A percentile compares a stretch with the other conserved stretches of the same genome.
Conservation (phyloP, 129 eudicot genomes). For the Flaveria brownii region DNA sequence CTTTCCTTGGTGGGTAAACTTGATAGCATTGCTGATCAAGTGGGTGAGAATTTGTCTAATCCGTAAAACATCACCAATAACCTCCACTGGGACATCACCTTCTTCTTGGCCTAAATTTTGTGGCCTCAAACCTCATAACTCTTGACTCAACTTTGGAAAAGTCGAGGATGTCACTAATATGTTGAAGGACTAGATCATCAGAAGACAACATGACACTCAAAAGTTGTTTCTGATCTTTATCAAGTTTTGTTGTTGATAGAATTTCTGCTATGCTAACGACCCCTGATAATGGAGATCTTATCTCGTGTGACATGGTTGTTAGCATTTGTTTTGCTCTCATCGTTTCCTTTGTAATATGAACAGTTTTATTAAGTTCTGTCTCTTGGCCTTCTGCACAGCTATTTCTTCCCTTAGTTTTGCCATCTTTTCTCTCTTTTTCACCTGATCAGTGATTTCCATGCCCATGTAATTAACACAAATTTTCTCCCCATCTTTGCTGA, state of each 20-base stretch:
- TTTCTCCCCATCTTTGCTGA: constrained; percentile 81
- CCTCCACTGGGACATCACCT: constrained; percentile 90
- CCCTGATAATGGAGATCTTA: constrained; percentile 88
- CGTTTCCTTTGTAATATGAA: constrained; percentile 98
- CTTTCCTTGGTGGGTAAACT: constrained; percentile 92
- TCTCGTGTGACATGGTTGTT: constrained; percentile 98
- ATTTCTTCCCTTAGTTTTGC: constrained; percentile 89
- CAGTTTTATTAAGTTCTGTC: constrained; percentile 93
- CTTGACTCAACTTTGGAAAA: constrained; percentile 98
- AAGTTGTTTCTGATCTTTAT: constrained; percentile 73
- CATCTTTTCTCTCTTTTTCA: constrained; percentile 80
- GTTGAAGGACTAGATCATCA: constrained; percentile 86
- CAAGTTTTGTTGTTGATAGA: constrained; percentile 77
- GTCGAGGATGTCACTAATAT: constrained; percentile 90
- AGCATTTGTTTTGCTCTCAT: constrained; percentile 98
- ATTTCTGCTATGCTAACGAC: constrained; percentile 92
- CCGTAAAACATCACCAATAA: constrained; percentile 87
- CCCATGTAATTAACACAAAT: constrained; percentile 93
- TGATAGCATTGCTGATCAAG: constrained; percentile 93
- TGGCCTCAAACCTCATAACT: constrained; percentile 93
- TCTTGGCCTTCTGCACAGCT: constrained; percentile 98
- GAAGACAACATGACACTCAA: constrained; percentile 86
- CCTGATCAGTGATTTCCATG: constrained; percentile 99
- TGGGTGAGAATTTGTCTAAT: constrained; percentile 95
- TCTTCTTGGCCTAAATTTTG: constrained; percentile 92